Evolutionary conservation across 768 basidiomycete genomes (phyloP).

Genomic region (Chalciporus pseudorubinellus): DNA sequence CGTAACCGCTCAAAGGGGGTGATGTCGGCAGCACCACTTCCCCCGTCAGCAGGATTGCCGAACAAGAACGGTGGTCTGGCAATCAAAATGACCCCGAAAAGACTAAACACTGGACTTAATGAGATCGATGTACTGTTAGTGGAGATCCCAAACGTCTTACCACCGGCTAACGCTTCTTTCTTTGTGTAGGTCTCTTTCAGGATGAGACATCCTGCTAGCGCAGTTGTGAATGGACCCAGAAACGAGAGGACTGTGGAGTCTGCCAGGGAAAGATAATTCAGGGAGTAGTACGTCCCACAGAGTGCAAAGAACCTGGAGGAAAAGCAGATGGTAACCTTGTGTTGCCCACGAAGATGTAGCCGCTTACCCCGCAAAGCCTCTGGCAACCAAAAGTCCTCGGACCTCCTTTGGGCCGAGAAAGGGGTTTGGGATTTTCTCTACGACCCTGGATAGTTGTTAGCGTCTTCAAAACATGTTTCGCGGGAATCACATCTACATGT

Average conservation of each 20-base stretch:
- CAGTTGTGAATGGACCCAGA: conserved; percentile 64
- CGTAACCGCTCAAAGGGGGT: conserved; percentile 43
- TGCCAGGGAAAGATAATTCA: conserved; percentile 73
- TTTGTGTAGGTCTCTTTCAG: conserved; percentile 57
- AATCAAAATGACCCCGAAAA: conserved; percentile 77
- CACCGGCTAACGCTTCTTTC: conserved; percentile 54
- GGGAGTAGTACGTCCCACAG: conserved; percentile 65
- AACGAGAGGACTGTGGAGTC: conserved; percentile 80
- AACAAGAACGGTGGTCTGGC: conserved; percentile 78
- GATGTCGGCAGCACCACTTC: conserved; percentile 1
- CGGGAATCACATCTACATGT: conserved; percentile 37
- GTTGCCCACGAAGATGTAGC: not conserved
- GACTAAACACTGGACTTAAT: conserved; percentile 48
- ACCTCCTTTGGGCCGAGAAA: conserved; percentile 69
- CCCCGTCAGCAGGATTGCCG: conserved; percentile 30
- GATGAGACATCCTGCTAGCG: conserved; percentile 58
- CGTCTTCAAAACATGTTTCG: not conserved
- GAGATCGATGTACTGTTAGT: not conserved
- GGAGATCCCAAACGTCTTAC: conserved; percentile 26
- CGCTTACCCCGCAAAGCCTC: conserved; percentile 62
- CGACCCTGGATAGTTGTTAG: conserved; percentile 28
- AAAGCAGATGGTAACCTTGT: not conserved
- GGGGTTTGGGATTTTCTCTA: conserved; percentile 51
- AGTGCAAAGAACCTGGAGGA: conserved; percentile 64
- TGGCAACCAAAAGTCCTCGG: conserved; percentile 49